phyloP scores from a whole-genome alignment of 2,329 filamentous ascomycete species.

The Aciculosporium take region DNA sequence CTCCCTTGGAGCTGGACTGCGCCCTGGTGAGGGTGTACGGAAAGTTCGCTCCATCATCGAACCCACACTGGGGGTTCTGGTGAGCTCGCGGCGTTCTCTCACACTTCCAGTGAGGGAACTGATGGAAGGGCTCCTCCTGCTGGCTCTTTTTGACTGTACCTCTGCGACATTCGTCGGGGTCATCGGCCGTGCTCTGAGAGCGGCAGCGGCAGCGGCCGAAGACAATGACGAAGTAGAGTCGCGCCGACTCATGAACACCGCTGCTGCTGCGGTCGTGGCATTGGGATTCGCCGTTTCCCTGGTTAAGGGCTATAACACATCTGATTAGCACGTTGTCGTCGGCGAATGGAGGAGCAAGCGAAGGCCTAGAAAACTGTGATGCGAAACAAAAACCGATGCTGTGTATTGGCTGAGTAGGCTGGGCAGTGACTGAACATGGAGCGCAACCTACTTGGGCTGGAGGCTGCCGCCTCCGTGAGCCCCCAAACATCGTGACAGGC shows the following conservation, averaged over 20 bases:
- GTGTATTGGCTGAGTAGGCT: too few species aligned
- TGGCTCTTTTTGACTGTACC: slow-evolving; percentile 76
- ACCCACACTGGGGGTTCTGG: slow-evolving; percentile 53
- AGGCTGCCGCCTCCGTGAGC: slow-evolving; percentile 34
- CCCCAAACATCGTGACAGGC: slow-evolving; percentile 30
- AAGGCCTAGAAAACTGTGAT: background rate
- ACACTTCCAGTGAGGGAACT: slow-evolving; percentile 48
- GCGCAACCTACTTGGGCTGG: slow-evolving; percentile 30
- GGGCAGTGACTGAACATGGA: background rate
- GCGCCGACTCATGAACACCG: slow-evolving; percentile 57
- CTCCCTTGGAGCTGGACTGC: slow-evolving; percentile 25
- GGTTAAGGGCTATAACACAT: slow-evolving; percentile 40
- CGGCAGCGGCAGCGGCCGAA: slow-evolving; percentile 73
- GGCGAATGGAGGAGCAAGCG: background rate
- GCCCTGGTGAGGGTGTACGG: slow-evolving; percentile 53
- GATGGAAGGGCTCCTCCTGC: slow-evolving; percentile 55
- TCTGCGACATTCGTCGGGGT: slow-evolving; percentile 68
- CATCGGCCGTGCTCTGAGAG: slow-evolving; percentile 62
- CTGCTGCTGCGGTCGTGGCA: slow-evolving; percentile 66
- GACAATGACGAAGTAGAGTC: slow-evolving; percentile 56
- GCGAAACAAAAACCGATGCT: too few species aligned
- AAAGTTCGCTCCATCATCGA: slow-evolving; percentile 89
- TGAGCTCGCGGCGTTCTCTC: slow-evolving; percentile 30
- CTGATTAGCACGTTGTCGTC: background rate
- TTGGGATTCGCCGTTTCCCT: slow-evolving; percentile 52